Percentiles rank a stretch among this genome's conserved stretches.
These are phyloP conservation scores for Boletus subparvulus DNA, from an alignment of 768 basidiomycete species.

Conservation along the genomic window DNA sequence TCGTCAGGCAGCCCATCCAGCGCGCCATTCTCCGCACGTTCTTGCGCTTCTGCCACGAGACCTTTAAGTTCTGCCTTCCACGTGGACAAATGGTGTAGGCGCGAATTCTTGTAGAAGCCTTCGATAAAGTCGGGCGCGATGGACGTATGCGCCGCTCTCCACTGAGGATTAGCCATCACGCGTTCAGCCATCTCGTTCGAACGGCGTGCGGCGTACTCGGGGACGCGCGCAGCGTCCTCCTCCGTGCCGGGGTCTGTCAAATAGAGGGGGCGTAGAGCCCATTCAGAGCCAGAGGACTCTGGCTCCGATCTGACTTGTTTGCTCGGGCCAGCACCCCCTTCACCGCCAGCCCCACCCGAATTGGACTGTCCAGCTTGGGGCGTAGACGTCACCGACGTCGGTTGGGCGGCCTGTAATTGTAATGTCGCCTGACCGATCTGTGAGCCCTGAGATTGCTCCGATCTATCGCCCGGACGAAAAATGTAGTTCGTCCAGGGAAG, in stretches of 20 bases:
- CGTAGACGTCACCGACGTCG: background rate
- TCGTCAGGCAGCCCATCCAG: constrained; percentile 6
- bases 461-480: constrained; percentile 49
- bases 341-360: background rate
- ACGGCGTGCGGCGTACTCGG: constrained; percentile 63
- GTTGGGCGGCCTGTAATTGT: constrained; percentile 5
- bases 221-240: constrained; percentile 47
- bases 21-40: constrained; percentile 52
- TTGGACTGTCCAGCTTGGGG: background rate
- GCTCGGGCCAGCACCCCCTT: background rate
- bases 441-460: constrained; percentile 51
- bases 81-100: constrained; percentile 87
- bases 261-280: constrained; percentile 28
- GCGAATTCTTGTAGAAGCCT: constrained; percentile 79
- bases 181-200: constrained; percentile 75
- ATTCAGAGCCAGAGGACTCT: constrained; percentile 3
- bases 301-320: background rate
- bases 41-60: constrained; percentile 79
- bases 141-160: constrained; percentile 88
- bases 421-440: constrained; percentile 21
- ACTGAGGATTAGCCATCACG: constrained; percentile 79
- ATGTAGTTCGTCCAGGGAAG: constrained; percentile 81
- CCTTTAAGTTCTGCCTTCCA: constrained; percentile 90
- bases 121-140: constrained; percentile 84
- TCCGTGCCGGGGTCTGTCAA: constrained; percentile 44